phyloP scores from a whole-genome alignment of 371 early-diverging fungal species.

The Nematocida homosporus region DNA sequence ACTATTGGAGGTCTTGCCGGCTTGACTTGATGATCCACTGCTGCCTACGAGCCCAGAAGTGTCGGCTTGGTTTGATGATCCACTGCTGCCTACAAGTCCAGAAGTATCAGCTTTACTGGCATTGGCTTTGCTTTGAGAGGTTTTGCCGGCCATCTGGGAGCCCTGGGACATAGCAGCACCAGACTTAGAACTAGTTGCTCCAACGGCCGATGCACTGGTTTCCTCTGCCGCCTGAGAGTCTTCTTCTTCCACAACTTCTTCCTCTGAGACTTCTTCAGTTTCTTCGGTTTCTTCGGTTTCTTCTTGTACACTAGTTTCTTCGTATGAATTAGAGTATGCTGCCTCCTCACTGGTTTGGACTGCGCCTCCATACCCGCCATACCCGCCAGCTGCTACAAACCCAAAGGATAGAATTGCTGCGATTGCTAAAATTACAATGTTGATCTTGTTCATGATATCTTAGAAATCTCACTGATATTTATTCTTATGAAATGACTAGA shows the following conservation, averaged over 20 bases:
- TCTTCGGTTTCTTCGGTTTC: background rate
- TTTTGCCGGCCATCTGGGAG: no score
- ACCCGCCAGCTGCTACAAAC: background rate
- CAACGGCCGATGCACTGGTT: background rate
- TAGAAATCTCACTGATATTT: background rate
- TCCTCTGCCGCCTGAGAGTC: background rate
- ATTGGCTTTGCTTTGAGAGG: no score
- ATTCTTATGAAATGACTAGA: background rate
- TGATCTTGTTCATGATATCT: background rate
- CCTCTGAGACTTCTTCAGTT: background rate
- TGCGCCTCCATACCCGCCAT: background rate
- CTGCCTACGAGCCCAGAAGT: background rate
- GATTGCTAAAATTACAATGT: background rate
- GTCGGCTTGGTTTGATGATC: background rate
- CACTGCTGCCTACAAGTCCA: background rate
- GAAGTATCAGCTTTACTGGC: background rate
- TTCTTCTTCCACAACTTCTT: background rate
- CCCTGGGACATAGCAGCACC: no score
- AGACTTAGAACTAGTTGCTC: no score
- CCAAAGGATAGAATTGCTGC: background rate
- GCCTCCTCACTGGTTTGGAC: no score
- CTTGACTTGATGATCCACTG: no score
- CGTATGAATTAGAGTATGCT: no score
- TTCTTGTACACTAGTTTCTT: background rate
- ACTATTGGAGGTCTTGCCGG: no score